A percentile compares a stretch with the other conserved stretches of the same genome.
phyloP scores from a whole-genome alignment of 2,329 filamentous ascomycete species.

The Tolypocladium tundrense region DNA sequence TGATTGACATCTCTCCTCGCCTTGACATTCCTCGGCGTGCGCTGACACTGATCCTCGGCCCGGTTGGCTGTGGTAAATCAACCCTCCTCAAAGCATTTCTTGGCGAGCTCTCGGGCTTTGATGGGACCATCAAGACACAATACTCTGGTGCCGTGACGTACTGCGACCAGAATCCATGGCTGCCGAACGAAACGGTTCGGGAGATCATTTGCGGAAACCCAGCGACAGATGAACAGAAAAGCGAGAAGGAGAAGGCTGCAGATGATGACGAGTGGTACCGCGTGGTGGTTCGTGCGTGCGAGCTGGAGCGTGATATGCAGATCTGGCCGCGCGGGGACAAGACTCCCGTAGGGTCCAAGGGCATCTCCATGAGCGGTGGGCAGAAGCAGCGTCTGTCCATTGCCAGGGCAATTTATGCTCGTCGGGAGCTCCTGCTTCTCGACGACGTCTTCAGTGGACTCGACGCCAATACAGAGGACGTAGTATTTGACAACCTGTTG shows the following conservation, averaged over 20 bases:
- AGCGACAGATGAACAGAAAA: conserved; percentile 31
- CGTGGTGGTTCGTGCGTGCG: conserved; percentile 13
- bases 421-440: conserved; percentile 10
- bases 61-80: conserved; percentile 20
- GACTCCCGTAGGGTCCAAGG: conserved; percentile 18
- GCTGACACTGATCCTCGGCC: conserved; percentile 15
- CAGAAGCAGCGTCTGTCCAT: conserved; percentile 17
- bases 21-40: neutral
- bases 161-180: conserved; percentile 13
- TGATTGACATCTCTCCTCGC: neutral
- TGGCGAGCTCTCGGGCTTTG: conserved; percentile 10
- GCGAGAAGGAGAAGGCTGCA: neutral
- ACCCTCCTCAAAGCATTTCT: conserved; percentile 16
- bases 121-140: conserved; percentile 7
- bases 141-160: conserved; percentile 10
- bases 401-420: conserved; percentile 14
- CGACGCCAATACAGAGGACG: conserved; percentile 11
- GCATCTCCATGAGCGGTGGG: conserved; percentile 21
- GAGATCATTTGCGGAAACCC: conserved; percentile 18
- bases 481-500: conserved; percentile 9
- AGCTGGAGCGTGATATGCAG: conserved; percentile 11
- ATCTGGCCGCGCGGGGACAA: conserved; percentile 17
- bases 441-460: conserved; percentile 19
- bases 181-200: conserved; percentile 18
- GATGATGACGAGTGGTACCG: conserved; percentile 13